Evolutionary conservation across 805 yeast species (phyloP), one percentile per base, ranked within the genome.

Genomic region (Candida adriatica): DNA sequence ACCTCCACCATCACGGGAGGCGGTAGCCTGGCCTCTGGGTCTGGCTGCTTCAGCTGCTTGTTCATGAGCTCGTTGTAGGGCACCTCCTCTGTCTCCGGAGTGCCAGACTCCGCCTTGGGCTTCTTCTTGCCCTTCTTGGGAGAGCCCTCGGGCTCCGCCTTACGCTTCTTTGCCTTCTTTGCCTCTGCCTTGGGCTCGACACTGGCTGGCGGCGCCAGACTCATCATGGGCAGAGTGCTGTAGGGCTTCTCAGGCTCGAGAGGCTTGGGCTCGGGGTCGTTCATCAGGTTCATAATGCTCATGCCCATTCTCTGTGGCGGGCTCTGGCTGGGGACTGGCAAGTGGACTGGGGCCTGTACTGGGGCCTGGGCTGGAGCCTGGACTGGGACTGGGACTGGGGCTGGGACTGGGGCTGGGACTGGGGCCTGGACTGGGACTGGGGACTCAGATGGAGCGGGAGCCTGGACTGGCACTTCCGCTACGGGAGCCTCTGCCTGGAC

Each of bases 31-130:
- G 27, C n/a, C 3, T 28, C 29, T 13, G 52, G 45, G n/a, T 35
- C 38, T 13, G 49, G 46, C 25, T 35, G 30, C 16, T 42, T 46
- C 22, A 50, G 33, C 5, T 30, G 15, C n/a, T 42, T 39, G 24
- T 50, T 50, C 30, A 42, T 40, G 4, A 32, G 8, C 27, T 46
- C 46, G 6, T 41, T 45, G 20, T 34, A 37, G 2, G 52, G 30
- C 4, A 41, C 23, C 16, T 32, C 33, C 13, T 26, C 33, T 13
- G 27, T 25, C 14, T 29, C 31, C 2, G 26, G 10, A 23, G 26
- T 13, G 7, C 26, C 26, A 10, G 26, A 23, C 7, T n/a, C 13
- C 13, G 26, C 10, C 26, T 19, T 19, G 22, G 22, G 22, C 22
- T 29, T 32, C 34, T 36, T 31, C 19, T 21, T 31, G 13, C 34